These are phyloP conservation scores for Gynostemma pentaphyllum DNA, from an alignment of 306 rosid species.

Conservation along the genomic window DNA sequence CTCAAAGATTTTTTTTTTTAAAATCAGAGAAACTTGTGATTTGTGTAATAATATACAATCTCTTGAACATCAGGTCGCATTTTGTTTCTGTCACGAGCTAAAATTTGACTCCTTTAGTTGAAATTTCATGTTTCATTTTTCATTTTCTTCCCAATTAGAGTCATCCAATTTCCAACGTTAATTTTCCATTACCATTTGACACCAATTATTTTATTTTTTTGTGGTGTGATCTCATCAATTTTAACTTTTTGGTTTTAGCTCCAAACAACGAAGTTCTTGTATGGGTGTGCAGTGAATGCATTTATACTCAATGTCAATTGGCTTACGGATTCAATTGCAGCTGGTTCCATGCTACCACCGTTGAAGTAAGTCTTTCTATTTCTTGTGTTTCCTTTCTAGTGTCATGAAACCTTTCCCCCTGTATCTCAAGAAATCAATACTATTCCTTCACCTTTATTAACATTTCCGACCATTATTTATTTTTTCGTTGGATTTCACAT, in stretches of 20 bases:
- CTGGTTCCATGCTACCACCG: constrained; percentile 47
- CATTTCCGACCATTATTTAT: too few species aligned
- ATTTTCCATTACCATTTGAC: not conserved
- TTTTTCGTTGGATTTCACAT: too few species aligned
- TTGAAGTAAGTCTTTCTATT: constrained; percentile 48
- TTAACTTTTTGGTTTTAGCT: constrained; percentile 45
- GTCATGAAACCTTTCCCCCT: not conserved
- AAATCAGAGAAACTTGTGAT: too few species aligned
- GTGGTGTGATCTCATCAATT: constrained; percentile 3
- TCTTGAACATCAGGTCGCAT: too few species aligned
- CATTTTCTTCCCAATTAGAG: not conserved
- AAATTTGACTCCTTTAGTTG: not conserved
- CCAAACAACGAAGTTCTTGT: constrained; percentile 68
- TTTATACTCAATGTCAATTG: constrained; percentile 59
- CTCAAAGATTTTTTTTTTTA: too few species aligned
- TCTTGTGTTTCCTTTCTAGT: not conserved
- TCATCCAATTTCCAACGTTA: not conserved
- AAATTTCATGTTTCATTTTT: too few species aligned
- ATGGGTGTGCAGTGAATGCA: constrained; percentile 80
- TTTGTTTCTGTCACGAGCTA: too few species aligned
- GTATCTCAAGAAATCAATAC: too few species aligned
- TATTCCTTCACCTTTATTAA: too few species aligned
- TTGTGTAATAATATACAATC: too few species aligned
- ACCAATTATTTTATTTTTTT: not conserved
- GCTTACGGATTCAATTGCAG: constrained; percentile 58